Conservation (phyloP, 805 yeast genomes). For the Yarrowia phangngaensis region DNA sequence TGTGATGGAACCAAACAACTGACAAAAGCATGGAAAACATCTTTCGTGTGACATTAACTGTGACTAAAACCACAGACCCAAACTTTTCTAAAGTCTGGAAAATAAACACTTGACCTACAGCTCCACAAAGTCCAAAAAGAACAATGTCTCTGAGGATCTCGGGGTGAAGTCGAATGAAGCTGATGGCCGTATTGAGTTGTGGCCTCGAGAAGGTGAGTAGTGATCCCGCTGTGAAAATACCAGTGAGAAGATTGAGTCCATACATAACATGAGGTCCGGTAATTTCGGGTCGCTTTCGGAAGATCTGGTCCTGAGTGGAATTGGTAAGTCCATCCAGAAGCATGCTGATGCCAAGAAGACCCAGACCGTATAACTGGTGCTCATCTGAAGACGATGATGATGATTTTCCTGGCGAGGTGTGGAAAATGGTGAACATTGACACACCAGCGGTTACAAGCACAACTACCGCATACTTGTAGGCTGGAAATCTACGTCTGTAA, state of each 20-base stretch:
- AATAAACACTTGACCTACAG: slow-evolving; percentile 92
- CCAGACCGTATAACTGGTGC: slow-evolving; percentile 52
- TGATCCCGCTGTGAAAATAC: slow-evolving; percentile 43
- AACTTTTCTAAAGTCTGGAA: slow-evolving; percentile 78
- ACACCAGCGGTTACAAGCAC: slow-evolving; percentile 79
- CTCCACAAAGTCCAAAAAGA: slow-evolving; percentile 72
- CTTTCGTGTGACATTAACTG: slow-evolving; percentile 93
- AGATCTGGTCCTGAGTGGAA: slow-evolving; percentile 85
- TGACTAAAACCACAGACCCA: slow-evolving; percentile 79
- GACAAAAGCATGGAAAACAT: slow-evolving; percentile 93
- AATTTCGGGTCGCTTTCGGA: slow-evolving; percentile 45
- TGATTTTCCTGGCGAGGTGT: slow-evolving; percentile 40
- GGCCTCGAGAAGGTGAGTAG: slow-evolving; percentile 48
- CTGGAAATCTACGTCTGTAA: slow-evolving; percentile 68
- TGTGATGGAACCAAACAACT: slow-evolving; percentile 83
- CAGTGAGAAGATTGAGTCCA: slow-evolving; percentile 51
- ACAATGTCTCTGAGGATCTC: slow-evolving; percentile 56
- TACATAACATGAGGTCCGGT: slow-evolving; percentile 90
- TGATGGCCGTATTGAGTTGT: slow-evolving; percentile 50
- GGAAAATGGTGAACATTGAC: slow-evolving; percentile 58
- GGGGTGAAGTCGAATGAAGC: slow-evolving; percentile 52
- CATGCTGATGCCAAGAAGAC: slow-evolving; percentile 57
- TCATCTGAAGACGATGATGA: slow-evolving; percentile 29
- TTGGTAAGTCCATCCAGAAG: slow-evolving; percentile 88
- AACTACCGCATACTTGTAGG: slow-evolving; percentile 75